Base-by-base conservation (phyloP, 2,329 filamentous ascomycete genomes). In the Fonsecaea nubica region DNA sequence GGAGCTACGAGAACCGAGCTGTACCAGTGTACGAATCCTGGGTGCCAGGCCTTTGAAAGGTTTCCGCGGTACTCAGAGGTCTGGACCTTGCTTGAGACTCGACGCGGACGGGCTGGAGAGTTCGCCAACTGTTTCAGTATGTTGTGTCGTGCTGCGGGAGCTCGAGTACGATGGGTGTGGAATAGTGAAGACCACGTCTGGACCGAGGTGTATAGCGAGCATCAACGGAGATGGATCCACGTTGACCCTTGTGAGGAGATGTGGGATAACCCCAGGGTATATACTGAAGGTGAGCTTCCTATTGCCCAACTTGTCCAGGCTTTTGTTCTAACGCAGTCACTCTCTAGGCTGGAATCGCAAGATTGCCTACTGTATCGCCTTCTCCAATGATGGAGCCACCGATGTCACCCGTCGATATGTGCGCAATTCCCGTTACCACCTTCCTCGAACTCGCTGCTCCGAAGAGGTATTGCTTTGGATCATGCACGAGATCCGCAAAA, bases 121-220 rank as follows among this genome's bases (percentile, higher is more conserved):
- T 98, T 95, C 93, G 93, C 92, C 72, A 98, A 97, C 80, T 97
- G 93, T 84, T 99, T 99, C 81, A 94, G 90, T 81, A 98, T 98
- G 95, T 86, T 99, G 60, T 98, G 94, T 83, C 88, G 94, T 67
- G 95, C 95, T 4, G 88, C 98, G 13, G 94, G 94, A 58, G 92
- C 91, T 67, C 87, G 94, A 68, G 93, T 97, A 30, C 88, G 95
- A 75, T 99, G 95, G 95, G 91, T 99, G 10, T 99, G 95, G 95
- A 98, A 98, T 73, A 90, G 91, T 35, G 95, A 98, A 79, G 95
- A 98, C 77, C 92, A 97, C 75, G 92, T 97, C 32, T 99, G 95
- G 95, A 97, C 93, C 0, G 95, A 98, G 75, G 90, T 98, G 13
- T 99, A 97, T 81, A 97, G 93, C 2, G 92, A 95, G 69, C 93